Evolutionary conservation across 2,329 filamentous ascomycete genomes (phyloP), one percentile per base, ranked within the genome.

Genomic region (Trichothecium roseum): DNA sequence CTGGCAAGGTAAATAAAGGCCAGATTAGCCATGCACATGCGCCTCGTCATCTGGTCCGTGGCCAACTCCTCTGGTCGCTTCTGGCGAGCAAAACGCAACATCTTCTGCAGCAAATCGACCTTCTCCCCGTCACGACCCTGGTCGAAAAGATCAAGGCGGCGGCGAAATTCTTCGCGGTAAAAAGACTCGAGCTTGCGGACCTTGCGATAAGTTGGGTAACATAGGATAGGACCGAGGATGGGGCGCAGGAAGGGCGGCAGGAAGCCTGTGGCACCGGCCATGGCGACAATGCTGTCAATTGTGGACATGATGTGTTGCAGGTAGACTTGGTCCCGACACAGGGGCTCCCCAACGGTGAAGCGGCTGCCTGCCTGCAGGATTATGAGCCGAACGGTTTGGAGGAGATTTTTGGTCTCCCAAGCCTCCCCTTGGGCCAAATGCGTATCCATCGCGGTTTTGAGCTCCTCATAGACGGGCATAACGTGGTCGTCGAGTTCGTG

Each of bases 81-180:
- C 16, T 52, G 52, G 10, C 52, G 37, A 1, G 55, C 64, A 31
- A 51, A 63, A 4, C 51, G 50, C 4, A 66, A 40, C 55, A 66
- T 63, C 46, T 61, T 56, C 41, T 66, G 62, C 3, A 66, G 30
- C n/a, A 55, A 52, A 28, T 67, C 63, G 10, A 55, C 47, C 1
- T 59, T 57, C 7, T 52, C 48, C 13, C 24, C 14, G 10, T 7
- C 14, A 15, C 26, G 10, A 10, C 26, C 17, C 26, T 48, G 45
- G 28, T 36, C 18, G 18, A 39, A 34, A 15, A 50, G 40, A 8
- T 49, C 42, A 18, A 50, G 37, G 3, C 47, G 53, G 14, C 42
- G 40, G 28, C 41, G 26, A 34, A 45, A 45, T 1, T 50, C 34
- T 5, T 50, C 50, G 2, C 43, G 37, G 16, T 51, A 35, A 26